Conservation (phyloP, 257 asterid species). For the Oldenlandia corymbosa region DNA sequence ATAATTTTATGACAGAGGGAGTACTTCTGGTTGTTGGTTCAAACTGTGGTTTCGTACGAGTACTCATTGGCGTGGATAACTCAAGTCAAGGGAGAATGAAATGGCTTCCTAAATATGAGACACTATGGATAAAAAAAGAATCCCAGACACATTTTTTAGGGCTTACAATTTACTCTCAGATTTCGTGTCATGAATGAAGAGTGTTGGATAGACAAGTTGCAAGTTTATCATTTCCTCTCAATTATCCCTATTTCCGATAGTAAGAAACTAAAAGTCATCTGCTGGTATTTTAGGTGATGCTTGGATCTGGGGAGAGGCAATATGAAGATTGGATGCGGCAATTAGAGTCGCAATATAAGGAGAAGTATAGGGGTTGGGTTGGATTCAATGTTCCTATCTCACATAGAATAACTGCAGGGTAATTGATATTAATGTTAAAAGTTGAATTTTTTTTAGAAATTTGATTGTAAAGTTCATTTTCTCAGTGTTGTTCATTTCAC, state of each 20-base stretch:
- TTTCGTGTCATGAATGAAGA: not conserved
- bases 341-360: slow-evolving; percentile 47
- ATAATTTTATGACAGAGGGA: too few species aligned
- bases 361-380: slow-evolving; percentile 92
- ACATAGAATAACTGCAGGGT: slow-evolving; percentile 86
- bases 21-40: too few species aligned
- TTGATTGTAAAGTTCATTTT: not conserved
- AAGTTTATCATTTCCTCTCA: too few species aligned
- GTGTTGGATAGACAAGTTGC: not conserved
- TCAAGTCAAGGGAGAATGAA: not conserved
- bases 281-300: slow-evolving; percentile 67
- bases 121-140: not conserved
- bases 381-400: slow-evolving; percentile 94
- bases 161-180: not conserved
- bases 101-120: not conserved
- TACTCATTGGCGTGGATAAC: not conserved
- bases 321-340: slow-evolving; percentile 98
- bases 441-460: not conserved
- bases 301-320: slow-evolving; percentile 96
- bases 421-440: slow-evolving; percentile 12
- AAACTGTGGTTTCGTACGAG: not conserved
- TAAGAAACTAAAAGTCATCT: not conserved
- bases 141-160: not conserved
- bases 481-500: slow-evolving; percentile 27
- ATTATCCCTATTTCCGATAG: not conserved